Conservation (phyloP, 192 early-diverging fungal genomes). For the Coemansia sp. region DNA sequence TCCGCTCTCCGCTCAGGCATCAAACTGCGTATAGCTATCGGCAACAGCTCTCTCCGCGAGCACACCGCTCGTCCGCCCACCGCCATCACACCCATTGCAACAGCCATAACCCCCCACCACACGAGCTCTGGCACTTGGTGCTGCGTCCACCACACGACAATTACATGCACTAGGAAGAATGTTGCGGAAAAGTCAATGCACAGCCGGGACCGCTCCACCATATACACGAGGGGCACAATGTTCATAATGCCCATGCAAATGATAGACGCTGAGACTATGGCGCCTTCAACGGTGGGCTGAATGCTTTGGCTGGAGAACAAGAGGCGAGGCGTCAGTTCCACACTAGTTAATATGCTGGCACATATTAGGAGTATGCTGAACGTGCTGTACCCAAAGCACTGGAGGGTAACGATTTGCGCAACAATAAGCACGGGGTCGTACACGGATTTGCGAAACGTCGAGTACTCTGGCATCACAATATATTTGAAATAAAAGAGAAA, state of each 20-base stretch:
- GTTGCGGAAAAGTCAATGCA: conserved; percentile 55
- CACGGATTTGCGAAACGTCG: conserved; percentile 24
- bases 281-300: conserved; percentile 49
- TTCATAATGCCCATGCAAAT: conserved; percentile 27
- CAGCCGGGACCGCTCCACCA: conserved; percentile 52
- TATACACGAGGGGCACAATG: conserved; percentile 45
- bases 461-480: conserved; percentile 1
- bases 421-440: conserved; percentile 56
- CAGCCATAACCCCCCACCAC: conserved; percentile 32
- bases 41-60: conserved; percentile 46
- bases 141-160: conserved; percentile 36
- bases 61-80: conserved; percentile 48
- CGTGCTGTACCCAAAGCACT: conserved; percentile 48
- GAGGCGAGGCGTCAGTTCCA: conserved; percentile 27
- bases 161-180: conserved; percentile 43
- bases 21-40: conserved; percentile 46
- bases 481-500: not conserved
- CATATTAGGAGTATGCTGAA: conserved; percentile 25
- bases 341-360: conserved; percentile 19
- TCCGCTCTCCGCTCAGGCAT: conserved; percentile 35
- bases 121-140: conserved; percentile 16
- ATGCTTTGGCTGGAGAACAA: conserved; percentile 31
- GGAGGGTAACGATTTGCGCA: conserved; percentile 50
- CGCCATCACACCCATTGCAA: conserved; percentile 23
- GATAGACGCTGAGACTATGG: conserved; percentile 22